Percentiles rank a stretch among this genome's conserved stretches.
Evolutionary conservation across 2,329 filamentous ascomycete species (phyloP).

Genomic region (Fusarium graminum): DNA sequence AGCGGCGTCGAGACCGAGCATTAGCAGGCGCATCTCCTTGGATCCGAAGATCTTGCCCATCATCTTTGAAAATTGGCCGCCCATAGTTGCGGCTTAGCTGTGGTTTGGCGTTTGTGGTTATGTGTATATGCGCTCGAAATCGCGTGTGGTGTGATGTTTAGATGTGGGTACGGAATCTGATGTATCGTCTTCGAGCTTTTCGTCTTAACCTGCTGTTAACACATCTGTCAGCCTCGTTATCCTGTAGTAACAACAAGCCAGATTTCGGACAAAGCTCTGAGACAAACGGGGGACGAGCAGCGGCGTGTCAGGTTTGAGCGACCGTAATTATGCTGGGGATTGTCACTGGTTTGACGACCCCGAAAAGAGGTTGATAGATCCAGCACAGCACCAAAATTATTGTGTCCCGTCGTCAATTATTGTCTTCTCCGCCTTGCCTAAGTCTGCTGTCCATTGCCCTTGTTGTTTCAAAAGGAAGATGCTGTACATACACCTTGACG

Average conservation of each 20-base stretch:
- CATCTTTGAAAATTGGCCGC: constrained; percentile 92
- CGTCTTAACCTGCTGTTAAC: constrained; percentile 23
- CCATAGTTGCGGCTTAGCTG: constrained; percentile 72
- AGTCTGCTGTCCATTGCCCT: neutral
- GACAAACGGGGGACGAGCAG: constrained; percentile 5
- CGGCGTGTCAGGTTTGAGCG: neutral
- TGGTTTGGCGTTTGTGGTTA: constrained; percentile 1
- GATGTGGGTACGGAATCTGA: constrained; percentile 15
- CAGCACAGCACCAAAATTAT: constrained; percentile 2
- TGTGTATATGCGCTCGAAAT: constrained; percentile 8
- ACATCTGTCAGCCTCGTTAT: constrained; percentile 23
- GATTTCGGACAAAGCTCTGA: neutral
- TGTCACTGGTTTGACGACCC: neutral
- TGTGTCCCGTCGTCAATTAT: neutral
- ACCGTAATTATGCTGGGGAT: neutral
- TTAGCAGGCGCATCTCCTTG: constrained; percentile 98
- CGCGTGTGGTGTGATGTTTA: constrained; percentile 8
- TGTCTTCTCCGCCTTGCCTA: neutral
- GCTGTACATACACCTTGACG: constrained; percentile 20
- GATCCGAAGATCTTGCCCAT: constrained; percentile 99
- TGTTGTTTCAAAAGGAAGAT: constrained; percentile 2
- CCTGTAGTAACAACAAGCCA: neutral
- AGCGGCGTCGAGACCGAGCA: constrained; percentile 97
- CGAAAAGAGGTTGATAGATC: constrained; percentile 3
- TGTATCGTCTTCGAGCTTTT: constrained; percentile 4